phyloP scores from a whole-genome alignment of 805 yeast species.

The Nakazawaea holstii region DNA sequence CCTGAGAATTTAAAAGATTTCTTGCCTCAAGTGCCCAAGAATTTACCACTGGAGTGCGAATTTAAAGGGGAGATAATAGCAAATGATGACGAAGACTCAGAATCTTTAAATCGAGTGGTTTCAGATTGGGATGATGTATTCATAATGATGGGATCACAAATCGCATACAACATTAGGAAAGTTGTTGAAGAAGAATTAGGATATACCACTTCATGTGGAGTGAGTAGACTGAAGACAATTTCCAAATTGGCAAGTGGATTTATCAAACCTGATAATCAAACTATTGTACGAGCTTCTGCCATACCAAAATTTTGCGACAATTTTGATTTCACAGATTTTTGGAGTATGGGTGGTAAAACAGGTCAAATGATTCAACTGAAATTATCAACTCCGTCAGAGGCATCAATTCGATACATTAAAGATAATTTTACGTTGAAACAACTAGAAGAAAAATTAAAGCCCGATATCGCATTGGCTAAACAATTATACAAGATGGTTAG shows the following conservation, averaged over 20 bases:
- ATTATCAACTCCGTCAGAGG: constrained; percentile 45
- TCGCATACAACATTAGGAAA: constrained; percentile 49
- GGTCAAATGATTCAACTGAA: constrained; percentile 56
- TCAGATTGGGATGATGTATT: constrained; percentile 81
- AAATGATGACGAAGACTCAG: constrained; percentile 17
- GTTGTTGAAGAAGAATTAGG: constrained; percentile 51
- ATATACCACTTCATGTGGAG: constrained; percentile 88
- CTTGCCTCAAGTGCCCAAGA: constrained; percentile 41
- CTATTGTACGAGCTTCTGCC: constrained; percentile 52
- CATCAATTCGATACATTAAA: constrained; percentile 46
- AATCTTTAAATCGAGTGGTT: constrained; percentile 16
- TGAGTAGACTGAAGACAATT: constrained; percentile 67
- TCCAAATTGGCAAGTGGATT: constrained; percentile 87
- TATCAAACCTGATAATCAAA: constrained; percentile 83
- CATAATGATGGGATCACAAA: constrained; percentile 58
- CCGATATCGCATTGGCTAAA: constrained; percentile 42
- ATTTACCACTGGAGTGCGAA: constrained; percentile 25
- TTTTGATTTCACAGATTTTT: constrained; percentile 67
- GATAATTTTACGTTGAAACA: constrained; percentile 38
- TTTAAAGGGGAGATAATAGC: constrained; percentile 25
- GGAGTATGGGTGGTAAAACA: constrained; percentile 88
- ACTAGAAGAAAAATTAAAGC: constrained; percentile 29
- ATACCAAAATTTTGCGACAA: constrained; percentile 49
- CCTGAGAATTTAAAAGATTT: constrained; percentile 13
- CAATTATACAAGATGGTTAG: constrained; percentile 57